Evolutionary conservation across 768 basidiomycete species (phyloP), one percentile per base, ranked within the genome.

Genomic region (Gautieria morchelliformis): DNA sequence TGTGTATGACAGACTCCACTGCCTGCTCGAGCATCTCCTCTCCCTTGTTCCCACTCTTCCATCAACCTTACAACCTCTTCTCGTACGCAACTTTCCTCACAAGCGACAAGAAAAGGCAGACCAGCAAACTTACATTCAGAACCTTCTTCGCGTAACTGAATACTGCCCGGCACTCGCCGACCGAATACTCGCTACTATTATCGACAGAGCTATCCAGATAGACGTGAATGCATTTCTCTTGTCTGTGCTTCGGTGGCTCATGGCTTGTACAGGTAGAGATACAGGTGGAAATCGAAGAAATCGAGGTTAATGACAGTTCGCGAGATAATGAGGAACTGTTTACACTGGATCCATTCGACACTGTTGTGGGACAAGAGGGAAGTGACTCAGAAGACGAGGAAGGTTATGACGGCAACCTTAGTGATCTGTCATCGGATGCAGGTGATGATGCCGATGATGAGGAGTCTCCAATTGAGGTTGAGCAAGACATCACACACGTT

Each of bases 151-250:
- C 35, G 72, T 97, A 39, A 85, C 85, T 0, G 79, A 82, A 37
- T 98, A 96, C 67, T 97, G 94, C 65, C 84, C 90, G 0, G 93
- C 92, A 66, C 74, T 97, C 20, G 74, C 82, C 1, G 93, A 93
- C 61, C 84, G 84, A 62, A 84, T 97, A 42, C 73, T 97, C 35
- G 85, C 84, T 2, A 85, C 86, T 0, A 89, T 97, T 35, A 79
- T 99, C 22, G 93, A 96, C 69, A 84, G 93, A n/a, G 88, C 93
- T 30, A 85, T 98, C 33, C 86, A 94, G 70, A 93, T 99, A 58
- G 96, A 99, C 69, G 95, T 94, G 65, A 57, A 90, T 77, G 11
- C 24, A 1, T 33, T 35, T 4, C 33, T 39, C 24, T 56, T 5
- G 42, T 9, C 27, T 12, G 4, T 0, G 17, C 37, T 49, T 1